Percentiles rank a stretch among this genome's conserved stretches.
These are phyloP conservation scores for Botrytis squamosa DNA, from an alignment of 2,329 filamentous ascomycete genomes.

Conservation along the genomic window DNA sequence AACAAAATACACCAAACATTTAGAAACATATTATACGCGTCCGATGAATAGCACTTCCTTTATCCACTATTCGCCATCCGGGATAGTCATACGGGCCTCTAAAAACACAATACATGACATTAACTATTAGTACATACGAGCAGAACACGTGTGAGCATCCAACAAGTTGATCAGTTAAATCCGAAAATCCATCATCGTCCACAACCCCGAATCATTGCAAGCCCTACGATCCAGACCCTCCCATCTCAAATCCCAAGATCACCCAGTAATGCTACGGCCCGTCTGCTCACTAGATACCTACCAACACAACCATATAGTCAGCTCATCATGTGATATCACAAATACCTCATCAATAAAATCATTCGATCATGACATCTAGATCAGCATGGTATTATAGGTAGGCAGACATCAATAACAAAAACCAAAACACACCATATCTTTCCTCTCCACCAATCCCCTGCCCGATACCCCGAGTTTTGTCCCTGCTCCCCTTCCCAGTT, in stretches of 20 bases:
- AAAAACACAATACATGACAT: not conserved
- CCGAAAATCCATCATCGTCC: not conserved
- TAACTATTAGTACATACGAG: not conserved
- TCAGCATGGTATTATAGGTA: not conserved
- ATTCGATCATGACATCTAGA: not conserved
- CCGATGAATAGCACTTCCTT: not conserved
- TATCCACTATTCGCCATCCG: not conserved
- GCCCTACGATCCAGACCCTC: not conserved
- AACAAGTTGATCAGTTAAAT: not conserved
- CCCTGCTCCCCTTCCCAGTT: not conserved
- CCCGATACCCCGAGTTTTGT: not conserved
- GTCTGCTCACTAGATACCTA: not conserved
- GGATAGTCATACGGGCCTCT: not conserved
- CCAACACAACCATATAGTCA: not conserved
- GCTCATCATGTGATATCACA: not conserved
- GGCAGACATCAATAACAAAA: no score
- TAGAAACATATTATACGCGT: not conserved
- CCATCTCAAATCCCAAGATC: not conserved
- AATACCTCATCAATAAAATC: not conserved
- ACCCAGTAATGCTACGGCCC: not conserved
- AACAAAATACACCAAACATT: not conserved
- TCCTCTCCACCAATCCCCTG: not conserved
- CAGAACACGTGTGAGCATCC: not conserved
- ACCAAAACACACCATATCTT: not conserved
- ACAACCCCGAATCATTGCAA: not conserved